These are phyloP conservation scores for Ophiostoma montium DNA, from an alignment of 2,329 filamentous ascomycete genomes.

Conservation along the genomic window DNA sequence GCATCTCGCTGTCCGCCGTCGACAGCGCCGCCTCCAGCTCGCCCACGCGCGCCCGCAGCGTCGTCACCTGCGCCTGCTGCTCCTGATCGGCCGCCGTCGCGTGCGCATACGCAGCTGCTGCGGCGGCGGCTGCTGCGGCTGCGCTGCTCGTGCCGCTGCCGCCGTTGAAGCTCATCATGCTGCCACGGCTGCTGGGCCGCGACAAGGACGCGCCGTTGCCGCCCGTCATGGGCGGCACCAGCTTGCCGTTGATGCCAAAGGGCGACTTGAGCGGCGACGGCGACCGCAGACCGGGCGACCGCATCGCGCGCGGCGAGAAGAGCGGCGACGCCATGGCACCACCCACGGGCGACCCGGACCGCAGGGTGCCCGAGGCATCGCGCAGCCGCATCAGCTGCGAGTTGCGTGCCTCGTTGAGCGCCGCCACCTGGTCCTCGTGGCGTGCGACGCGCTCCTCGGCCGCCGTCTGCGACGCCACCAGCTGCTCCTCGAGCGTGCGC, in stretches of 20 bases:
- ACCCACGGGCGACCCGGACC: constrained; percentile 4
- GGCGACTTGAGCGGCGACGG: constrained; percentile 53
- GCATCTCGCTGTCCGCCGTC: constrained; percentile 68
- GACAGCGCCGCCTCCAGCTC: constrained; percentile 73
- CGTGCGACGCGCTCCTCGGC: constrained; percentile 72
- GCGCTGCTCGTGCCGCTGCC: constrained; percentile 24
- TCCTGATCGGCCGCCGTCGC: constrained; percentile 35
- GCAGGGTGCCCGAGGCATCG: constrained; percentile 21
- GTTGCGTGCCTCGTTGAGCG: constrained; percentile 63
- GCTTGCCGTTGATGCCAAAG: constrained; percentile 27
- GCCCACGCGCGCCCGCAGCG: constrained; percentile 62
- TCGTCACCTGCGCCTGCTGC: constrained; percentile 59
- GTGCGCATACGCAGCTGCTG: background rate
- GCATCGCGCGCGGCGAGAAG: constrained; percentile 19
- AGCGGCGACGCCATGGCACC: constrained; percentile 23
- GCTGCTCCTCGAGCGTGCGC: constrained; percentile 67
- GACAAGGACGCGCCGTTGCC: background rate
- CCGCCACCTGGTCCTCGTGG: constrained; percentile 73
- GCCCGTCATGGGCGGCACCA: constrained; percentile 7
- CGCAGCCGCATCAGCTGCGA: constrained; percentile 64
- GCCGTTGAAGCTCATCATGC: constrained; percentile 21
- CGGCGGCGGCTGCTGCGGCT: background rate
- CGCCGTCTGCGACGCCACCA: constrained; percentile 68
- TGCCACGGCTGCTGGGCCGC: constrained; percentile 21
- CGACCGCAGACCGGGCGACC: constrained; percentile 21